A percentile compares a stretch with the other conserved stretches of the same genome.
Evolutionary conservation across 1,139 yeast species (phyloP).

Genomic region (Pichia inconspicua): DNA sequence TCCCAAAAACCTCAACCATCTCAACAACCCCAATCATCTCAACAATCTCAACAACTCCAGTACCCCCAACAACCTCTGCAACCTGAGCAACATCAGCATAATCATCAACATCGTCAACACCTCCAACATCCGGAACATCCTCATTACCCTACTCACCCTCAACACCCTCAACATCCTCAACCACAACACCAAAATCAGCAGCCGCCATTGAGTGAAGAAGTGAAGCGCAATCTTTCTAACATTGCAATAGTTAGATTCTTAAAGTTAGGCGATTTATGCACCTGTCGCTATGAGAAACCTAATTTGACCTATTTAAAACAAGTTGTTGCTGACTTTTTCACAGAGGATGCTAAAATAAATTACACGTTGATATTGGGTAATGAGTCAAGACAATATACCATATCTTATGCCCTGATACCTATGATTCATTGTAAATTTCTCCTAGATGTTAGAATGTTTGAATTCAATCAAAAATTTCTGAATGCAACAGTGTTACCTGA

Average conservation of each 20-base stretch:
- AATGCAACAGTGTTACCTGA: slow-evolving; percentile 60
- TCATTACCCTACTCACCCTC: background rate
- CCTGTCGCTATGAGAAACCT: slow-evolving; percentile 14
- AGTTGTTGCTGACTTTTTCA: slow-evolving; percentile 40
- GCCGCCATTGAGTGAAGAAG: slow-evolving; percentile 16
- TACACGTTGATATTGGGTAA: slow-evolving; percentile 37
- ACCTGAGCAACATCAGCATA: slow-evolving; percentile 5
- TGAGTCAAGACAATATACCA: slow-evolving; percentile 52
- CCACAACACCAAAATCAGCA: background rate
- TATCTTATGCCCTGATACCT: slow-evolving; percentile 61
- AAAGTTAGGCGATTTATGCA: slow-evolving; percentile 21
- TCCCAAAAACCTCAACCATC: slow-evolving; percentile 8
- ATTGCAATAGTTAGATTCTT: slow-evolving; percentile 23
- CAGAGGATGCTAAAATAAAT: slow-evolving; percentile 40
- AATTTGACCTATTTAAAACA: slow-evolving; percentile 36
- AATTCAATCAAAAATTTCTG: slow-evolving; percentile 53
- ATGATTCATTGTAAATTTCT: slow-evolving; percentile 31
- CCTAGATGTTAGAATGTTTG: slow-evolving; percentile 50
- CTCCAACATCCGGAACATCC: background rate
- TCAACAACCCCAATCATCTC: slow-evolving; percentile 1
- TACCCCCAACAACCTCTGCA: background rate
- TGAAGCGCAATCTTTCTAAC: slow-evolving; percentile 23
- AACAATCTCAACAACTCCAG: background rate
- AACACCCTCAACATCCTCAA: background rate
- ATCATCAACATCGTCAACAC: slow-evolving; percentile 3